Base-by-base conservation (phyloP, 805 yeast species). In the Pichia phayaonensis region DNA sequence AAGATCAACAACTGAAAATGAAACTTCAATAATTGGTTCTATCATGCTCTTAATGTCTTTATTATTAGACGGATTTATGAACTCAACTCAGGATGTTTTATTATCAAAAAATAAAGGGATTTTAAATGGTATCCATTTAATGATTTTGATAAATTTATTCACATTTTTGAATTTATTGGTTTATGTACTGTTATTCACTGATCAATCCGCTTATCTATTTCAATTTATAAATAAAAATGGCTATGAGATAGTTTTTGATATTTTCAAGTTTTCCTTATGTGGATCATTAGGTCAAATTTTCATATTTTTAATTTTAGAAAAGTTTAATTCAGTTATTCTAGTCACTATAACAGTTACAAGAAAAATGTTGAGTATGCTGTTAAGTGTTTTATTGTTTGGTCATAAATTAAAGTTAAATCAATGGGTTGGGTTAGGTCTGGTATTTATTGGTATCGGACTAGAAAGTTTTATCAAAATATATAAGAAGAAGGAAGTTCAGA, bases 221-320 rank as follows among this genome's bases (percentile, higher is more conserved):
- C 59, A 60, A 15, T 86, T 86, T 60, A 67, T 83, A 18, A 40
- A 52, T 0, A 50, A 54, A 20, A 59, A 64, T 49, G 79, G 85
- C 54, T 85, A 86, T 1, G 65, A 67, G 13, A 81, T 85, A 11
- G 57, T 81, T 21, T 53, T 61, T 16, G 90, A 90, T 61, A 74
- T 92, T 26, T 51, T 79, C 18, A 61, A 77, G 8, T 94, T 87
- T 66, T 83, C 90, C 0, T 48, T 81, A 0, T 83, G 88, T 62
- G 99, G 98, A 2, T 83, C 97, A 0, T 60, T 89, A 26, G 99
- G 99, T 16, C 98, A 94, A 67, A 79, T 90, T n/a, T 94, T 95
- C 68, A 88, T 94, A 42, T 94, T 90, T 63, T 67, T 81, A 48
- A 89, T 96, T 2, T 70, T 94, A 44, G 94, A 88, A 58, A 75